phyloP scores from a whole-genome alignment of 2,329 filamentous ascomycete species.

The Ceratocystis variospora region DNA sequence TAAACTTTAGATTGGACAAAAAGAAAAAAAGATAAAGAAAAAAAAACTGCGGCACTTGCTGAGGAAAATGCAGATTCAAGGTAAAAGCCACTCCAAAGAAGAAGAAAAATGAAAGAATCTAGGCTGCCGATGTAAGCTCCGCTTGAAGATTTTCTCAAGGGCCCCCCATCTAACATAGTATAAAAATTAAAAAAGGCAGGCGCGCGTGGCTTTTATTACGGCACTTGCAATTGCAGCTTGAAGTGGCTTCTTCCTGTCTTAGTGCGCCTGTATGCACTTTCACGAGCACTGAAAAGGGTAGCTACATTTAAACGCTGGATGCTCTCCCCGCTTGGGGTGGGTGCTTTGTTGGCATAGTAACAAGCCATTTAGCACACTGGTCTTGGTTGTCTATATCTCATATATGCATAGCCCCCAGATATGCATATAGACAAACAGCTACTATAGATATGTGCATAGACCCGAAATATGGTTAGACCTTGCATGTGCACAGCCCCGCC shows the following conservation, averaged over 20 bases:
- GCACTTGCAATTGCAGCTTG: neutral
- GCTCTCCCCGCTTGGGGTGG: neutral
- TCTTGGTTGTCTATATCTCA: neutral
- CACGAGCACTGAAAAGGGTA: constrained; percentile 1
- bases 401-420: neutral
- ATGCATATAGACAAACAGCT: neutral
- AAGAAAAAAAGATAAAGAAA: neutral
- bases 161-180: neutral
- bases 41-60: too few relatives aligned
- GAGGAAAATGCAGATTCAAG: neutral
- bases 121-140: neutral
- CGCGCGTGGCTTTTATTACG: neutral
- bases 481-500: neutral
- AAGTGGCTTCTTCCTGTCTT: neutral
- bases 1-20: neutral
- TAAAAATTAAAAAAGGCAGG: neutral
- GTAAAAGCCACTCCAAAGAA: neutral
- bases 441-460: neutral
- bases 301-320: neutral
- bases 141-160: neutral
- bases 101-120: neutral
- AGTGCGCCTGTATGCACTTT: neutral
- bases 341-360: constrained; percentile 2
- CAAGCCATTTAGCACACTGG: neutral
- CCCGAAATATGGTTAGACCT: neutral